phyloP scores from a whole-genome alignment of 257 asterid species.

The Asclepias syriaca region DNA sequence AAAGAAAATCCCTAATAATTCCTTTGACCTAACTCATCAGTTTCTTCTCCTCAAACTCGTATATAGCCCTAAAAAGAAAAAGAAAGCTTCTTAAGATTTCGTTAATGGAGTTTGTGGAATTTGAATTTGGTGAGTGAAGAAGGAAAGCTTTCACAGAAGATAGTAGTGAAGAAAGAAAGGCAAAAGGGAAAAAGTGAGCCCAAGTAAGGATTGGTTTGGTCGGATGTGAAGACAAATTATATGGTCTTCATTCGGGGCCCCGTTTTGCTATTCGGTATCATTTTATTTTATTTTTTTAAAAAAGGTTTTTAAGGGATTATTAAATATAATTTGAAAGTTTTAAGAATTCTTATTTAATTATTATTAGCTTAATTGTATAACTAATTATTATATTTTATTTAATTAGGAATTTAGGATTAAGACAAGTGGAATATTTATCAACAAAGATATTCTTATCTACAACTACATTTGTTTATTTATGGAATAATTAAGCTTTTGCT shows the following conservation, averaged over 20 bases:
- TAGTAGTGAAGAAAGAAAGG: neutral
- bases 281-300: no score
- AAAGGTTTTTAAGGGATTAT: no score
- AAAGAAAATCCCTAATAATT: neutral
- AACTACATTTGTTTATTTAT: no score
- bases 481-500: neutral
- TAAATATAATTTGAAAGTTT: no score
- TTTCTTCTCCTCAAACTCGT: conserved; percentile 2
- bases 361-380: no score
- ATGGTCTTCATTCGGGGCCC: neutral
- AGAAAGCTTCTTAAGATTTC: conserved; percentile 1
- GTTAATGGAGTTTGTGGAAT: neutral
- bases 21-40: neutral
- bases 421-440: no score
- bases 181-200: neutral
- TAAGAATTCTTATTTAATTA: no score
- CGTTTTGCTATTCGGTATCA: neutral
- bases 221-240: neutral
- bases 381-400: no score
- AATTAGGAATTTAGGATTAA: no score
- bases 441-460: no score
- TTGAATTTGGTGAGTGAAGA: neutral
- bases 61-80: neutral
- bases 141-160: neutral
- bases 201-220: neutral